Base-by-base conservation (phyloP, 2,329 filamentous ascomycete genomes). In the Ascocoryne sarcoides region DNA sequence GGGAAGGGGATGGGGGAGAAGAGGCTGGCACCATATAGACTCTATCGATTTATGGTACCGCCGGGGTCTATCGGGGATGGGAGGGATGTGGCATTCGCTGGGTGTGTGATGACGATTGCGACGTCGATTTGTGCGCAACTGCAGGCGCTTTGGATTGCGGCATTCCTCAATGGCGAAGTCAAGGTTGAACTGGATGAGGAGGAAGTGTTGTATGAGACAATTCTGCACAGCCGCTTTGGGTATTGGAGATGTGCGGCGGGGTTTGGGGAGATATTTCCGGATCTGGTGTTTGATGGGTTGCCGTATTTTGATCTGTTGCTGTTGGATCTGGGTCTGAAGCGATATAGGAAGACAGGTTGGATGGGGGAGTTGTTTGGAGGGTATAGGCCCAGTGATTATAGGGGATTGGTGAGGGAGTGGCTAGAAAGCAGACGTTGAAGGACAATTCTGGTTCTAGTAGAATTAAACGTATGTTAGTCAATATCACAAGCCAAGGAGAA, bases 251-350 rank as follows among this genome's bases (percentile, higher is more conserved):
- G 83, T 51, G 76, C 80, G 1, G 70, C 65, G 3, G 82, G 82
- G 0, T 79, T 76, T 53, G 82, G 82, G 1, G 66, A 65, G 29
- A 70, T 67, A 54, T 67, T 71, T 43, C 79, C 79, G 0, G 82
- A 85, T 57, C 79, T 88, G 48, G 78, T 84, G 14, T 89, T 90
- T 54, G 85, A 92, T 58, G 73, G 73, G 0, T 58, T 90, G 39
- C 82, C 82, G 3, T 92, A 87, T 43, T 57, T 86, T 14, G 84
- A 89, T 59, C 53, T 80, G 53, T 58, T 90, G 54, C 56, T 84
- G 44, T 62, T 64, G 4, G 84, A 90, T 57, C 52, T 89, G 41
- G 81, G 75, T 0, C 59, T 88, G 40, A 62, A 68, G 14, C 63
- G 64, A 10, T 65, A 71, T 48, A 63, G 76, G 23, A 82, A 82